A percentile compares a stretch with the other conserved stretches of the same genome.
Evolutionary conservation across 2,329 filamentous ascomycete species (phyloP).

Genomic region (Chaetomiaceae sp.): DNA sequence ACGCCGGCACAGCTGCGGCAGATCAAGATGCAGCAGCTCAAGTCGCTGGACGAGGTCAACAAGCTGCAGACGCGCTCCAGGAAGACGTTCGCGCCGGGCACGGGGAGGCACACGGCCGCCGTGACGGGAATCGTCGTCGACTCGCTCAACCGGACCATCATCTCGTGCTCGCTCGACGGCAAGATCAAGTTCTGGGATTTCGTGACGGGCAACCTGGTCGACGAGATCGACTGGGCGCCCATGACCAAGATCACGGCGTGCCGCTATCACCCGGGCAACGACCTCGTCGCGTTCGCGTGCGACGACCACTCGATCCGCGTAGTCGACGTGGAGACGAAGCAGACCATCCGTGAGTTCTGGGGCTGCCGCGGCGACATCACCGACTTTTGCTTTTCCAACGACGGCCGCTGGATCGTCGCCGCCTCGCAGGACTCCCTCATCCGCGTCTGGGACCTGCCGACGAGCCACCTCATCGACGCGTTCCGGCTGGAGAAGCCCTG

Average conservation of each 20-base stretch:
- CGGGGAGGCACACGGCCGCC: constrained; percentile 72
- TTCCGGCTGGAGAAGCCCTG: constrained; percentile 76
- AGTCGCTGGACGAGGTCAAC: constrained; percentile 52
- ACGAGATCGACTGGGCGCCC: constrained; percentile 78
- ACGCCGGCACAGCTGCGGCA: constrained; percentile 75
- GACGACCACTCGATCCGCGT: constrained; percentile 84
- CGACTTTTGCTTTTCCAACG: constrained; percentile 83
- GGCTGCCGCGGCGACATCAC: constrained; percentile 69
- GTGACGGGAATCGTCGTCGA: constrained; percentile 87
- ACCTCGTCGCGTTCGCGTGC: constrained; percentile 83
- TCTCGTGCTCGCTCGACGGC: constrained; percentile 85
- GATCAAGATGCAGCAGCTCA: constrained; percentile 61
- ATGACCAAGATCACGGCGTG: constrained; percentile 72
- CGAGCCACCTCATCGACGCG: constrained; percentile 89
- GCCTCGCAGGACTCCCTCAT: constrained; percentile 76
- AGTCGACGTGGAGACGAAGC: constrained; percentile 84
- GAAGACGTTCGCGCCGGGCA: constrained; percentile 43
- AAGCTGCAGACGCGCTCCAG: constrained; percentile 46
- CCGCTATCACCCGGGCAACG: constrained; percentile 75
- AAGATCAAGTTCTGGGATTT: constrained; percentile 99
- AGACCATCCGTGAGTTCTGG: constrained; percentile 89
- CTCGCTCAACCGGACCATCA: constrained; percentile 76
- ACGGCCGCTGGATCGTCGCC: constrained; percentile 89
- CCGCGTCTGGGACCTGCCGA: constrained; percentile 91
- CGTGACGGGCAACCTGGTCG: constrained; percentile 68